Percentiles rank a stretch among this genome's conserved stretches.
Conservation (phyloP, 345 rosid species). For the Eucalyptus paniculata region DNA sequence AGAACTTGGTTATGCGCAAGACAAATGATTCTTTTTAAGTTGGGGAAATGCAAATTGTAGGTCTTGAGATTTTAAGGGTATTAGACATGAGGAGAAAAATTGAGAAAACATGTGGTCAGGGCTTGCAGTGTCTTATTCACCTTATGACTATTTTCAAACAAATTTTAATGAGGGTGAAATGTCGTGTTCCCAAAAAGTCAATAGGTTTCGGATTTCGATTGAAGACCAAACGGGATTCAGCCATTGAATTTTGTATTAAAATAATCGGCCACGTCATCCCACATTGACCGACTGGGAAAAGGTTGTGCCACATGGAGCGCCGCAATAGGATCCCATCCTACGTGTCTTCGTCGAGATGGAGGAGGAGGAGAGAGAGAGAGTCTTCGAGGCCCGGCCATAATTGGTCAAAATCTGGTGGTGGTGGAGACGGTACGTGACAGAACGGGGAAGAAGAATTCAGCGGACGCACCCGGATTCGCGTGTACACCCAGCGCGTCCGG, state of each 20-base stretch:
- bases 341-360: neutral
- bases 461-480: neutral
- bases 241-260: neutral
- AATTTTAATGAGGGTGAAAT: neutral
- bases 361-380: neutral
- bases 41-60: fast-evolving
- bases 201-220: neutral
- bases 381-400: neutral
- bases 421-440: neutral
- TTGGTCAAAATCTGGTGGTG: neutral
- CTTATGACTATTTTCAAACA: neutral
- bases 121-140: neutral
- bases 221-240: neutral
- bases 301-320: neutral
- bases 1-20: neutral
- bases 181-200: neutral
- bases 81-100: neutral
- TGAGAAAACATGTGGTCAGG: neutral
- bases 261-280: neutral
- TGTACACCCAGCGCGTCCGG: neutral
- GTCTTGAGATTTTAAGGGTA: neutral
- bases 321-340: neutral
- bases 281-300: neutral
- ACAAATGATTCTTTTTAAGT: neutral
- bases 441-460: neutral